Conservation (phyloP, 345 rosid species). For the Erodium maritimum region DNA sequence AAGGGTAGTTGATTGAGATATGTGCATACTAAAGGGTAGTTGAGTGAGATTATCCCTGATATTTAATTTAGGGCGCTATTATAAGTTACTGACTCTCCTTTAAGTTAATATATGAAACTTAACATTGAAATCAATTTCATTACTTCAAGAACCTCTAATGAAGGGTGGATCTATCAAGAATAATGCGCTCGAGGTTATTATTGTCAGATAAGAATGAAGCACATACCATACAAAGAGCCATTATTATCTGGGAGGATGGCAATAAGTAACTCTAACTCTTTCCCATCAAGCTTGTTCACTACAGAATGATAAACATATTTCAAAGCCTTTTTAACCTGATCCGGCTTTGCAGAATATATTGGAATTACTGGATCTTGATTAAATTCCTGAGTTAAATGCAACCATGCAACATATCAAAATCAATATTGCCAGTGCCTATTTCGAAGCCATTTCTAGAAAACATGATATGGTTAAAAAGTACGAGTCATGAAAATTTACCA, state of each 20-base stretch:
- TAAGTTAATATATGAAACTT: too few species aligned
- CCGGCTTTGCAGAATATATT: conserved; percentile 57
- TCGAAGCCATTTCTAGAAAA: background rate
- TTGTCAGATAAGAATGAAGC: background rate
- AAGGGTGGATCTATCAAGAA: background rate
- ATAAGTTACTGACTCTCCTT: too few species aligned
- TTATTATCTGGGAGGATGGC: conserved; percentile 90
- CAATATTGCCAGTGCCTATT: conserved; percentile 3
- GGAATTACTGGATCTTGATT: conserved; percentile 67
- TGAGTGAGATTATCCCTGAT: too few species aligned
- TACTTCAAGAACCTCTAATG: background rate
- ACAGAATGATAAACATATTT: conserved; percentile 73
- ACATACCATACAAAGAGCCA: conserved; percentile 83
- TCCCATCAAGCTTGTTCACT: conserved; percentile 38
- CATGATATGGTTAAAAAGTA: background rate
- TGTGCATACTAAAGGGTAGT: too few species aligned
- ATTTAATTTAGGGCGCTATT: too few species aligned
- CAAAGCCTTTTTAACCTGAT: conserved; percentile 65
- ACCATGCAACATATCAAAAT: background rate
- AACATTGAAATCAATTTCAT: background rate
- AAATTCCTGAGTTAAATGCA: conserved; percentile 36
- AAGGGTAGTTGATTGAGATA: too few species aligned
- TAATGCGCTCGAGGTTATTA: background rate
- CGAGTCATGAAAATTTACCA: conserved; percentile 38
- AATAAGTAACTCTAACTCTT: conserved; percentile 73